Evolutionary conservation across 805 yeast species (phyloP).

Genomic region (Nakazawaea ambrosiae): DNA sequence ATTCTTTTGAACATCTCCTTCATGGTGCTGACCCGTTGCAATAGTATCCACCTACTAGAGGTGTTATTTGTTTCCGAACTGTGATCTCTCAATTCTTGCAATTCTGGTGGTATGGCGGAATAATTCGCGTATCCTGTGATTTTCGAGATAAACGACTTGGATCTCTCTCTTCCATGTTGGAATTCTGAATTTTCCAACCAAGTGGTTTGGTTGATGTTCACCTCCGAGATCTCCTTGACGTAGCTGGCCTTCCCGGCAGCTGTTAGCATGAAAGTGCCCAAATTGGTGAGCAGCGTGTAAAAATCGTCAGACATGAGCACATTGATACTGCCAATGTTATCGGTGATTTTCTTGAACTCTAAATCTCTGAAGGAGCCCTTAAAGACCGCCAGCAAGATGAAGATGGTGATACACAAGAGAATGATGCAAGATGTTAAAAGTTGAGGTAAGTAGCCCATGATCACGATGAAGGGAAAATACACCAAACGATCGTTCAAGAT

Average conservation of each 20-base stretch:
- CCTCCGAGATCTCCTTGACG: conserved; percentile 46
- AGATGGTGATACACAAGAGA: conserved; percentile 43
- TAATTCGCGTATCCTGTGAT: conserved; percentile 21
- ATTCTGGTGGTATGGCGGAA: conserved; percentile 20
- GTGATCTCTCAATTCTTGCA: conserved; percentile 13
- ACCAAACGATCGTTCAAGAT: conserved; percentile 33
- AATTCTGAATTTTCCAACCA: conserved; percentile 37
- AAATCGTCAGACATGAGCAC: conserved; percentile 53
- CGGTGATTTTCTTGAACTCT: conserved; percentile 25
- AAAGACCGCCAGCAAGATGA: conserved; percentile 51
- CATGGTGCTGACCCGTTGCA: conserved; percentile 12
- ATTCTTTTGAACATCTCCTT: conserved; percentile 7
- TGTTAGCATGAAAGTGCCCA: conserved; percentile 59
- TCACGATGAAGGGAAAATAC: conserved; percentile 47
- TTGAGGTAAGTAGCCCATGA: conserved; percentile 63
- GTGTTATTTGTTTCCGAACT: conserved; percentile 8
- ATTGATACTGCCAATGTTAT: conserved; percentile 29
- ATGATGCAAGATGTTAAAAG: conserved; percentile 45
- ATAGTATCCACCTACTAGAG: conserved; percentile 14
- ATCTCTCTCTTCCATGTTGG: not conserved
- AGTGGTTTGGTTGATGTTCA: conserved; percentile 42
- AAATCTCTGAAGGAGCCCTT: conserved; percentile 34
- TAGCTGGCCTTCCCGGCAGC: conserved; percentile 63
- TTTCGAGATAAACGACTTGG: not conserved
- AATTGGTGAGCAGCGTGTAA: conserved; percentile 49